Conservation (phyloP, 345 rosid species). For the Pugionium cornutum region DNA sequence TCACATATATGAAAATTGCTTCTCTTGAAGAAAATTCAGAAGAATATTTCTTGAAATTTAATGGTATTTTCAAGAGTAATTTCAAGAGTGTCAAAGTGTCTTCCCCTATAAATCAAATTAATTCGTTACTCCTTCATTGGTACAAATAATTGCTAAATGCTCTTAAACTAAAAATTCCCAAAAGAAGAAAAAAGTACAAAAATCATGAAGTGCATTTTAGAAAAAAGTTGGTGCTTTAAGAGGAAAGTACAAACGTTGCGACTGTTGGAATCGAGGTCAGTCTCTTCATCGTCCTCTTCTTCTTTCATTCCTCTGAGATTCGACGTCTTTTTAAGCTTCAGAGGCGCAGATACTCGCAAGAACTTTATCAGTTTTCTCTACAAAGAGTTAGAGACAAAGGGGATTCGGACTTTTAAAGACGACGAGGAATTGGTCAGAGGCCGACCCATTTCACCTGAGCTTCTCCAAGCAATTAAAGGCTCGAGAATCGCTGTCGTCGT, state of each 20-base stretch:
- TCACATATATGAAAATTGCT: no score
- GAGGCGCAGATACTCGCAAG: slow-evolving; percentile 43
- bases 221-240: slow-evolving; percentile 8
- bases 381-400: slow-evolving; percentile 6
- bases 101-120: not conserved
- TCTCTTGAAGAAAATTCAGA: no score
- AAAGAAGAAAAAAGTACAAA: not conserved
- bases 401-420: slow-evolving; percentile 38
- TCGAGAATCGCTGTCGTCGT: slow-evolving; percentile 39
- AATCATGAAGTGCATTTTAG: slow-evolving; percentile 10
- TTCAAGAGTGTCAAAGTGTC: no score
- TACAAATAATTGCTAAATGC: slow-evolving; percentile 1
- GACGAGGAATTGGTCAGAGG: slow-evolving; percentile 32
- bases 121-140: not conserved
- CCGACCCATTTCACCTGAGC: slow-evolving; percentile 36
- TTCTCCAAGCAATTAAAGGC: slow-evolving; percentile 35
- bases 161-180: not conserved
- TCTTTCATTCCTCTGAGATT: slow-evolving; percentile 24
- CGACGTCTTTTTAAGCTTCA: slow-evolving; percentile 43
- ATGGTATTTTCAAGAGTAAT: no score
- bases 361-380: slow-evolving; percentile 40
- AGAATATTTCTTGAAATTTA: no score
- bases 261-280: slow-evolving; percentile 29
- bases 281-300: slow-evolving; percentile 25
- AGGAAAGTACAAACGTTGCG: slow-evolving; percentile 24